A percentile compares a stretch with the other conserved stretches of the same genome.
Evolutionary conservation across 169 alveolate genomes (phyloP).

Genomic region (Neospora caninum): DNA sequence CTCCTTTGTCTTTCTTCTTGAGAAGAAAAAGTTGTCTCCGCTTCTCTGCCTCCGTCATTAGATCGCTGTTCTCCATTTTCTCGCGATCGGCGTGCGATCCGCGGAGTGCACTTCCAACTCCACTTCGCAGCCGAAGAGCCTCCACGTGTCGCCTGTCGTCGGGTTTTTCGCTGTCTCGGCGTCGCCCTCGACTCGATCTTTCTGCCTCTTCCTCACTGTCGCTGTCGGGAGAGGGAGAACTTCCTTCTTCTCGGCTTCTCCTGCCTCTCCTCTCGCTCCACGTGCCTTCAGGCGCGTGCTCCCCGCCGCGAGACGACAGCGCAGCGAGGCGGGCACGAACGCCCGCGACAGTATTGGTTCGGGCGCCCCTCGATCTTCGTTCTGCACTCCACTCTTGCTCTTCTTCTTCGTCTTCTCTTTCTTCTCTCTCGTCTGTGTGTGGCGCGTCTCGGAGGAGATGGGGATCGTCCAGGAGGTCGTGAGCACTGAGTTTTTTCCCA

Average conservation of each 20-base stretch:
- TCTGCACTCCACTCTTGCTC: neutral
- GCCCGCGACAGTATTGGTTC: neutral
- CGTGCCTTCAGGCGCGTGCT: neutral
- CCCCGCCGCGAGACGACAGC: neutral
- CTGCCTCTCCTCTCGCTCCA: neutral
- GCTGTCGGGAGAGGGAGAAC: neutral
- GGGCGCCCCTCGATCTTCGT: neutral
- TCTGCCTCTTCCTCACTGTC: neutral
- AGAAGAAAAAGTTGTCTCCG: conserved; percentile 48
- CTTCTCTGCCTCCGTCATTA: conserved; percentile 50
- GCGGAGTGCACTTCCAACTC: neutral
- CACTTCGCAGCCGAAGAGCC: neutral
- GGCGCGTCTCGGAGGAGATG: conserved; percentile 24
- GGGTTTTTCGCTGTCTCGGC: neutral
- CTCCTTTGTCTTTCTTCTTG: neutral
- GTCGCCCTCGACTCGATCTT: neutral
- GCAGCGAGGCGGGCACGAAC: conserved; percentile 37
- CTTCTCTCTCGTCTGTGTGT: neutral
- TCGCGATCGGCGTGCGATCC: neutral
- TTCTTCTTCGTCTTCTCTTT: conserved; percentile 17
- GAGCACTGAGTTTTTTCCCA: conserved; percentile 47
- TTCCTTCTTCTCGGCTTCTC: neutral
- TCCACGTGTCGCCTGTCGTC: neutral
- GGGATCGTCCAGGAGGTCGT: conserved; percentile 56
- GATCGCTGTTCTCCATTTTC: conserved; percentile 5